These are phyloP conservation scores for Aspergillus sclerotialis DNA, from an alignment of 2,329 filamentous ascomycete species.

Conservation along the genomic window DNA sequence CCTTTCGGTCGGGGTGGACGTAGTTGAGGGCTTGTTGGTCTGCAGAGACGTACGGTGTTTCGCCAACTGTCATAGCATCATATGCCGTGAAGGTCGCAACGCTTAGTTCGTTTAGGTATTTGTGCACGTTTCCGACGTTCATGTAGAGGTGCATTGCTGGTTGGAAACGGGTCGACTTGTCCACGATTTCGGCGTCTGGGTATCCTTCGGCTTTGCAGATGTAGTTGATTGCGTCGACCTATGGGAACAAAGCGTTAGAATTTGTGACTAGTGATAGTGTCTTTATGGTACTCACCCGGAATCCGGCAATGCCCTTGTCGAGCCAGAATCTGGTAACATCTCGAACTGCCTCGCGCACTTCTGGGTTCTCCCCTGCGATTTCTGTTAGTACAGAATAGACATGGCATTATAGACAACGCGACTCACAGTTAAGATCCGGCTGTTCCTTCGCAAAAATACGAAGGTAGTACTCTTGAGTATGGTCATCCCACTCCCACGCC, in stretches of 20 bases:
- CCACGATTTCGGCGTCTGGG: constrained; percentile 50
- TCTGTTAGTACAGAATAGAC: too few species aligned
- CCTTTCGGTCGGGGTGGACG: constrained; percentile 50
- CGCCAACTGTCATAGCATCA: constrained; percentile 62
- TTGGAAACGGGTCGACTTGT: constrained; percentile 42
- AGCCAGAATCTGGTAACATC: constrained; percentile 72
- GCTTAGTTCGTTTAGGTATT: constrained; percentile 64
- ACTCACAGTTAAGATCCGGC: constrained; percentile 75
- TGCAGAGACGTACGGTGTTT: constrained; percentile 59
- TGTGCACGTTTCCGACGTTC: constrained; percentile 63
- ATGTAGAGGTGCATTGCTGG: constrained; percentile 53
- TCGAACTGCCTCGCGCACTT: too few species aligned
- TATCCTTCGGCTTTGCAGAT: constrained; percentile 46
- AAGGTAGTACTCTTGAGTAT: constrained; percentile 64
- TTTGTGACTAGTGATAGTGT: too few species aligned
- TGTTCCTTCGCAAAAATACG: constrained; percentile 66
- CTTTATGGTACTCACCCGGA: too few species aligned
- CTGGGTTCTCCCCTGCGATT: too few species aligned
- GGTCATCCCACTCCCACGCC: constrained; percentile 64
- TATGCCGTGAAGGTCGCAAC: constrained; percentile 46
- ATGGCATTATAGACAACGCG: constrained; percentile 63
- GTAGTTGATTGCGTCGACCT: constrained; percentile 62
- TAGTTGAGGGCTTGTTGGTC: constrained; percentile 52
- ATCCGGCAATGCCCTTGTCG: constrained; percentile 60
- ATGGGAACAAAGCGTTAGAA: too few species aligned